Evolutionary conservation across 768 basidiomycete genomes (phyloP).

Genomic region (Phanerochaete carnosa): DNA sequence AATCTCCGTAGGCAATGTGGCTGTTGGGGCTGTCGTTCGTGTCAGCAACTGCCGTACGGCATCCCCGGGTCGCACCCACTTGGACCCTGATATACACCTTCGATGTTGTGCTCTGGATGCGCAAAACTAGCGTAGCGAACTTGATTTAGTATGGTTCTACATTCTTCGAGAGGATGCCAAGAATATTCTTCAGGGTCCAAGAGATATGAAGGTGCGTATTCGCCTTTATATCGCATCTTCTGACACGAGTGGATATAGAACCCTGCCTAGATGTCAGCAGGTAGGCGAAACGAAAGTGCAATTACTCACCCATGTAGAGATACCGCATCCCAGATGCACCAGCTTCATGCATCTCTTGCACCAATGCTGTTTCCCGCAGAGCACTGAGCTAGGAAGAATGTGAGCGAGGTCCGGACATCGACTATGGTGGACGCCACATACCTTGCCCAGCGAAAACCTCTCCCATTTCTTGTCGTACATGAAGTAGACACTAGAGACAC

Average conservation of each 20-base stretch:
- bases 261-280: slow-evolving; percentile 43
- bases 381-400: slow-evolving; percentile 64
- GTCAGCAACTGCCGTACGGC: background rate
- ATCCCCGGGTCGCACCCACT: slow-evolving; percentile 14
- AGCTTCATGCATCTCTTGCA: slow-evolving; percentile 67
- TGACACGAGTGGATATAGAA: slow-evolving; percentile 90
- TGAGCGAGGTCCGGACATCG: background rate
- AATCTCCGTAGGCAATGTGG: background rate
- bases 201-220: slow-evolving; percentile 85
- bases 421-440: slow-evolving; percentile 20
- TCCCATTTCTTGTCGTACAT: slow-evolving; percentile 78
- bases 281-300: background rate
- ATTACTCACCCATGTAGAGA: slow-evolving; percentile 80
- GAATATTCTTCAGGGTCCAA: slow-evolving; percentile 81
- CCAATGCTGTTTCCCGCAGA: slow-evolving; percentile 74
- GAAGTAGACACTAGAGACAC: slow-evolving; percentile 88
- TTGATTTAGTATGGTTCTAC: slow-evolving; percentile 58
- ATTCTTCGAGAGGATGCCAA: slow-evolving; percentile 68
- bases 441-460: slow-evolving; percentile 75
- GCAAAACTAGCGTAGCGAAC: slow-evolving; percentile 71
- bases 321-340: slow-evolving; percentile 62
- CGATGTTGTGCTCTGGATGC: slow-evolving; percentile 52
- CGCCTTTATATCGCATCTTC: slow-evolving; percentile 97
- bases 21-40: background rate
- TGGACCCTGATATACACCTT: slow-evolving; percentile 26